Evolutionary conservation across 495 filamentous ascomycete species (phyloP).

Genomic region (Penicillium bovifimosum): DNA sequence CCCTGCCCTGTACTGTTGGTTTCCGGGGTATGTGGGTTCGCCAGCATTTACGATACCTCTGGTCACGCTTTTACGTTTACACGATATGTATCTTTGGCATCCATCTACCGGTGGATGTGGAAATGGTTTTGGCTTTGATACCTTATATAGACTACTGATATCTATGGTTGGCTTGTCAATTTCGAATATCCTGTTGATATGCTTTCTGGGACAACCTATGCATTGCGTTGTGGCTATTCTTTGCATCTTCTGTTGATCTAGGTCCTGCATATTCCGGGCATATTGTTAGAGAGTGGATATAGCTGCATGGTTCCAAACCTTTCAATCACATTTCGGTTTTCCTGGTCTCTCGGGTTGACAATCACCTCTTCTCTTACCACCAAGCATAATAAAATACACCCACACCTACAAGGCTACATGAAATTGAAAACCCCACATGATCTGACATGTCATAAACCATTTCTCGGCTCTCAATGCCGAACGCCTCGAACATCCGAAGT

Average conservation of each 20-base stretch:
- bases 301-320: background rate
- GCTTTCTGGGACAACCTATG: background rate
- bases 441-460: no score
- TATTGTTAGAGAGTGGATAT: background rate
- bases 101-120: background rate
- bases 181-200: background rate
- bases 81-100: background rate
- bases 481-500: background rate
- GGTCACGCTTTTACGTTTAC: background rate
- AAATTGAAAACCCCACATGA: no score
- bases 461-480: background rate
- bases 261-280: background rate
- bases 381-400: no score
- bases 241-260: background rate
- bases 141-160: conserved; percentile 8
- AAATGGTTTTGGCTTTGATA: background rate
- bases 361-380: no score
- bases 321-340: no score
- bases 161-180: conserved; percentile 4
- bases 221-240: background rate
- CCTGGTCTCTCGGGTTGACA: no score
- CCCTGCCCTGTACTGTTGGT: background rate
- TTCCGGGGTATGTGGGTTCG: background rate
- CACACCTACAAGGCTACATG: no score
- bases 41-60: background rate